phyloP scores from a whole-genome alignment of 176 grass and related monocot genomes.

The Canna indica region DNA sequence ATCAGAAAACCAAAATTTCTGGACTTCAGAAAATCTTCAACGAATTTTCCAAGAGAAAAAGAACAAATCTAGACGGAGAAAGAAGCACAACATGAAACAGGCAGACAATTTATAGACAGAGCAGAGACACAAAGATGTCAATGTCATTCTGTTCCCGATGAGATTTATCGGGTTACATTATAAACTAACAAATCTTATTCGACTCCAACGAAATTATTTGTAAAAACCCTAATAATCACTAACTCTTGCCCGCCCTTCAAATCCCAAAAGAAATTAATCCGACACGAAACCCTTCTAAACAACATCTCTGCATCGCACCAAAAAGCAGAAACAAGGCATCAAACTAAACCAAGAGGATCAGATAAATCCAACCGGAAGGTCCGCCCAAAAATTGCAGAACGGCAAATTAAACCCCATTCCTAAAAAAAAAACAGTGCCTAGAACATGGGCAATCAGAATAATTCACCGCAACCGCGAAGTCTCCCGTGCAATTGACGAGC shows the following conservation, averaged over 20 bases:
- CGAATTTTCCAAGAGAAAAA: background rate
- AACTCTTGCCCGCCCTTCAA: background rate
- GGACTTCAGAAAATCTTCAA: background rate
- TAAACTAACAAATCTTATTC: background rate
- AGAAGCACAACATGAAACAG: background rate
- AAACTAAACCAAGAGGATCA: too few relatives aligned
- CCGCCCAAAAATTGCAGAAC: background rate
- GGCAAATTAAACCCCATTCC: background rate
- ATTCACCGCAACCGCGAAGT: background rate
- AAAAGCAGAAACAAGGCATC: background rate
- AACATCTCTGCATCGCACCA: background rate
- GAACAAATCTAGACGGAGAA: background rate
- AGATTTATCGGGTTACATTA: background rate
- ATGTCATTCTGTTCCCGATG: background rate
- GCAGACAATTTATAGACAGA: background rate
- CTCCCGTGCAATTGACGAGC: background rate
- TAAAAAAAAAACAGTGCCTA: background rate
- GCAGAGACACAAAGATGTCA: background rate
- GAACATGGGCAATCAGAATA: background rate
- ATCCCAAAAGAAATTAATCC: slow-evolving; percentile 1
- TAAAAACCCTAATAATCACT: background rate
- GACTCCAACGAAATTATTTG: background rate
- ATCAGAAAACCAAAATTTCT: background rate
- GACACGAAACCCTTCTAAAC: background rate
- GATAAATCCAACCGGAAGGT: background rate